Evolutionary conservation across 768 basidiomycete species (phyloP), one percentile per base, ranked within the genome.

Genomic region (Xerocomellus intermedius): DNA sequence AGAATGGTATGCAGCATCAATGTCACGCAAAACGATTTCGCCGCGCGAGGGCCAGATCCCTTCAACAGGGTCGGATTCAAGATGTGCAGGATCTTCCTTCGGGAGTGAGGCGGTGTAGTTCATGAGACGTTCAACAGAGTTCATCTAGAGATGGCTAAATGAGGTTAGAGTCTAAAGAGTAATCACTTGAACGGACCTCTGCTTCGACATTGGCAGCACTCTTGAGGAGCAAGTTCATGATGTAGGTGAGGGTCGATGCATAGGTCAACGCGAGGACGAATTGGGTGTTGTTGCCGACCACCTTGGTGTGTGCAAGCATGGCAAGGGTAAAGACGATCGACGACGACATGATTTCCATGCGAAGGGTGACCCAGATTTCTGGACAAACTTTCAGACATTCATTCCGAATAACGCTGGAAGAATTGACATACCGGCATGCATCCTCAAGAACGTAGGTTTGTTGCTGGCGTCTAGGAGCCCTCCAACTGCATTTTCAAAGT

Each of bases 1-100:
- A 2, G 87, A 85, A 9, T 89, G 87, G 62, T 91, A 91, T 28
- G 83, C 77, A 63, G 89, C 89, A 2, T 81, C 76, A 56, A 91
- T 77, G 57, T 82, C 75, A 41, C 73, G 74, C 32, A 91, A 68
- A 55, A 77, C 74, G 67, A 90, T 80, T 64, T 94, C 87, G 47
- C 93, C 94, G 8, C 60, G 57, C 22, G 57, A 52, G 5, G 66
- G 66, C 66, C 64, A 68, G 21, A 19, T 21, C 6, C 22, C 66
- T 37, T 54, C 54, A 24, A 57, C 50, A 36, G 67, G 66, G 36
- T 68, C 66, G 2, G 60, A 62, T n/a, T 12, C 60, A 37, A 68
- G 56, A 10, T 59, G 36, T 21, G 62, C 21, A 10, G 64, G 46
- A 17, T 58, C 67, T 51, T 68, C 67, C 48, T 60, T 52, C 9